A percentile compares a stretch with the other conserved stretches of the same genome.
Conservation (phyloP, 371 early-diverging fungal species). For the Mortierella sp. region DNA sequence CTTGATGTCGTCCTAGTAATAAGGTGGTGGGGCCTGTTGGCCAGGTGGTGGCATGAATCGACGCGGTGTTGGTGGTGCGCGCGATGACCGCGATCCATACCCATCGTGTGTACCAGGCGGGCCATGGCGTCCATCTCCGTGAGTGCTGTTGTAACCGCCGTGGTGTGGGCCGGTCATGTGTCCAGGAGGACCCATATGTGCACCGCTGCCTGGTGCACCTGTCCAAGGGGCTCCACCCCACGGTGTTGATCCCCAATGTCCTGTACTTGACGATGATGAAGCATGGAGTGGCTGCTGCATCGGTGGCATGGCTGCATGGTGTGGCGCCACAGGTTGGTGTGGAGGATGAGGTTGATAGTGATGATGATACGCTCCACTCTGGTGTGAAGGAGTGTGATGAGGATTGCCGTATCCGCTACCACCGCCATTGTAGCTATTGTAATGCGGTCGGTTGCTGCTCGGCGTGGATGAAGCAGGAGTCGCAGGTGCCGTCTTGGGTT, state of each 20-base stretch:
- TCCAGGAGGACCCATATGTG: conserved; percentile 46
- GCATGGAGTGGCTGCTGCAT: conserved; percentile 38
- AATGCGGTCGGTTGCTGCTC: conserved; percentile 23
- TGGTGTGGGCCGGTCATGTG: conserved; percentile 53
- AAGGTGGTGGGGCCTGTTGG: conserved; percentile 37
- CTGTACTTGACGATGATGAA: conserved; percentile 25
- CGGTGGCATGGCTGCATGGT: conserved; percentile 34
- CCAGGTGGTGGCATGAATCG: conserved; percentile 53
- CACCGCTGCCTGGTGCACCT: conserved; percentile 29
- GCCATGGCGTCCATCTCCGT: conserved; percentile 30
- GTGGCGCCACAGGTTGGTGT: conserved; percentile 24
- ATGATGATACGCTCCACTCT: conserved; percentile 26
- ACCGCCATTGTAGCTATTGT: conserved; percentile 38
- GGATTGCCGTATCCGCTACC: conserved; percentile 20
- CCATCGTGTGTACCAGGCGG: conserved; percentile 38
- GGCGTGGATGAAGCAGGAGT: conserved; percentile 14
- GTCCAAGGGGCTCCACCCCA: conserved; percentile 51
- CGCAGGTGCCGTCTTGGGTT: conserved; percentile 20
- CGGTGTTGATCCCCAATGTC: conserved; percentile 39
- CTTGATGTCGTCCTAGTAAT: no score
- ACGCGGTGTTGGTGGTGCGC: conserved; percentile 52
- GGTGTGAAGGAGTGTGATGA: conserved; percentile 39
- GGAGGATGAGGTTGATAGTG: conserved; percentile 52
- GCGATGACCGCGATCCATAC: conserved; percentile 48
- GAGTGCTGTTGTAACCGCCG: conserved; percentile 22